Conservation (phyloP, 129 eudicot genomes). For the Tagetes erecta region DNA sequence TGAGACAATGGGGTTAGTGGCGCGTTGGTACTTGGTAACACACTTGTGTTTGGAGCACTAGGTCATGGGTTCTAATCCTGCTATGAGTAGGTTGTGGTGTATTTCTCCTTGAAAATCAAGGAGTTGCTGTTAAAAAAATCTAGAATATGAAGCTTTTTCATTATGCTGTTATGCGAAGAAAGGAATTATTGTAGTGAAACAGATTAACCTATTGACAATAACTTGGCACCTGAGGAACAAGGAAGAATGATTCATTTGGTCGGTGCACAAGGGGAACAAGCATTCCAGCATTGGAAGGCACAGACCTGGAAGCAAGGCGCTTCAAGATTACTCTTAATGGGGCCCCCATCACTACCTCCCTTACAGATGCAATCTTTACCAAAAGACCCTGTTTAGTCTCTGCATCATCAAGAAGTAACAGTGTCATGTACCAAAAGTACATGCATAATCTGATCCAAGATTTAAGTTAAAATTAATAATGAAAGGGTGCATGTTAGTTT, state of each 20-base stretch:
- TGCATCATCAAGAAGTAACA: conserved; percentile 42
- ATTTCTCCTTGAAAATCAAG: too few species aligned
- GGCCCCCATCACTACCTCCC: conserved; percentile 96
- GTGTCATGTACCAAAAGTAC: conserved; percentile 23
- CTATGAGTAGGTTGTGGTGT: too few species aligned
- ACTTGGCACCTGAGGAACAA: conserved; percentile 69
- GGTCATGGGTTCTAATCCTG: too few species aligned
- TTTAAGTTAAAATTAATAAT: neutral
- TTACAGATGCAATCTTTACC: conserved; percentile 80
- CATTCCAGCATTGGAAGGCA: conserved; percentile 49
- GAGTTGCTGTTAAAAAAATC: neutral
- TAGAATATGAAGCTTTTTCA: neutral
- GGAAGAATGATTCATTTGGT: conserved; percentile 87
- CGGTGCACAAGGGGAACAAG: conserved; percentile 86
- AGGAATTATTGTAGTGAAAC: neutral
- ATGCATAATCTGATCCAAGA: conserved; percentile 5
- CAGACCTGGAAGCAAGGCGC: conserved; percentile 68
- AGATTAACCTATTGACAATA: conserved; percentile 12
- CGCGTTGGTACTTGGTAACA: too few species aligned
- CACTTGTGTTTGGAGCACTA: too few species aligned
- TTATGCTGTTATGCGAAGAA: conserved; percentile 17
- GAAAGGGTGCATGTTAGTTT: neutral
- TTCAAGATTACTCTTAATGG: conserved; percentile 71
- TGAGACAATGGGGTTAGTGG: neutral
- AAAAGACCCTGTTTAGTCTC: conserved; percentile 62